phyloP scores from a whole-genome alignment of 2,329 filamentous ascomycete genomes.

The Cladosporium sp. region DNA sequence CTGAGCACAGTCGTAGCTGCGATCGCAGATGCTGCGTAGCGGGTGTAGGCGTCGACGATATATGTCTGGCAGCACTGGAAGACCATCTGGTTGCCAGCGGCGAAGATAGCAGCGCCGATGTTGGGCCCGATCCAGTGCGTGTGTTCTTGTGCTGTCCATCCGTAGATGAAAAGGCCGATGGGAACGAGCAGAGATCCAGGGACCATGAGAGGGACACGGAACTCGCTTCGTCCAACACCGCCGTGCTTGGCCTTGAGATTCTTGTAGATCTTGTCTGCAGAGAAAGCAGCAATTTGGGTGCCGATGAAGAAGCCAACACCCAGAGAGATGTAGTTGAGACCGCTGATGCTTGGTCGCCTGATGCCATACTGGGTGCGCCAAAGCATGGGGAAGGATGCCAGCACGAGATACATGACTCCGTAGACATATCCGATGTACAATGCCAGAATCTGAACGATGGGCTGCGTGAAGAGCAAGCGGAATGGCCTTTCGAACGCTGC shows the following conservation, averaged over 20 bases:
- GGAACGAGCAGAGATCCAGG: slow-evolving; percentile 56
- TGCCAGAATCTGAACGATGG: slow-evolving; percentile 39
- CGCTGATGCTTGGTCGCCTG: slow-evolving; percentile 32
- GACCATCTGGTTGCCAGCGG: slow-evolving; percentile 55
- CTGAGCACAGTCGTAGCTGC: slow-evolving; percentile 58
- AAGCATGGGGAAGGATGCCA: slow-evolving; percentile 38
- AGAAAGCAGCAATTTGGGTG: slow-evolving; percentile 40
- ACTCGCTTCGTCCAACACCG: slow-evolving; percentile 43
- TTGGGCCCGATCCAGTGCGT: slow-evolving; percentile 63
- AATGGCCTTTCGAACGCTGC: slow-evolving; percentile 39
- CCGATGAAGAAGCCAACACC: slow-evolving; percentile 63
- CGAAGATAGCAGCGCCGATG: slow-evolving; percentile 58
- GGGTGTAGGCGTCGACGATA: slow-evolving; percentile 57
- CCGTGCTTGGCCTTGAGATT: slow-evolving; percentile 40
- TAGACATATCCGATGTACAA: slow-evolving; percentile 43
- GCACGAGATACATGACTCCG: slow-evolving; percentile 41
- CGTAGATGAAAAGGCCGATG: slow-evolving; percentile 58
- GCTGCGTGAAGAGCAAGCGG: slow-evolving; percentile 38
- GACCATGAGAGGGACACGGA: slow-evolving; percentile 56
- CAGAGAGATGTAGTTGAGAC: slow-evolving; percentile 51
- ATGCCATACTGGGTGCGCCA: slow-evolving; percentile 33
- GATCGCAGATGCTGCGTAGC: slow-evolving; percentile 51
- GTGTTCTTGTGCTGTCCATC: slow-evolving; percentile 56
- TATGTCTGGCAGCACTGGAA: slow-evolving; percentile 65
- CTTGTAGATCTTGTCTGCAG: slow-evolving; percentile 41